Conservation (phyloP, 1,284 basidiomycete species). For the Austroboletus olivaceoglutinosus region DNA sequence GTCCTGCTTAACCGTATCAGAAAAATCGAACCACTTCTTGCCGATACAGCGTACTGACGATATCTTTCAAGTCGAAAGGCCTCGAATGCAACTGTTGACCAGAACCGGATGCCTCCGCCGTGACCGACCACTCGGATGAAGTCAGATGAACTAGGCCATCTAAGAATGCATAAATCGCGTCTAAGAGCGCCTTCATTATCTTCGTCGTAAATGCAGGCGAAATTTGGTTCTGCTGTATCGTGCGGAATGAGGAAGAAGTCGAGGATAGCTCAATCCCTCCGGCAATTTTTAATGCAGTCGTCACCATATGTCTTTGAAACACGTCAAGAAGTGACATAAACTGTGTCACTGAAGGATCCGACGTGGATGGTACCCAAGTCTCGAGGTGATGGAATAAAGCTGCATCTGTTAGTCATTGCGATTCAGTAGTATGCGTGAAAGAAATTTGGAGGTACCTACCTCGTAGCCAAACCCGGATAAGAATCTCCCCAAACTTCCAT, state of each 20-base stretch:
- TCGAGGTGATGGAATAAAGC: slow-evolving; percentile 84
- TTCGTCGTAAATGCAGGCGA: slow-evolving; percentile 60
- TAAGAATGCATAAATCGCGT: slow-evolving; percentile 84
- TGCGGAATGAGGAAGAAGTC: slow-evolving; percentile 41
- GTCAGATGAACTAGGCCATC: slow-evolving; percentile 88
- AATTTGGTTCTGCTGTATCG: slow-evolving; percentile 57
- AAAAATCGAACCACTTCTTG: neutral
- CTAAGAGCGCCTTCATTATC: slow-evolving; percentile 86
- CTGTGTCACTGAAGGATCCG: slow-evolving; percentile 57
- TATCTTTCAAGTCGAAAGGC: slow-evolving; percentile 52
- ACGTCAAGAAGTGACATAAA: slow-evolving; percentile 75
- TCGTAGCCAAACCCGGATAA: slow-evolving; percentile 80
- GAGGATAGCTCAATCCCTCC: slow-evolving; percentile 68
- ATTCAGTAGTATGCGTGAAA: slow-evolving; percentile 2
- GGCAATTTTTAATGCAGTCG: slow-evolving; percentile 80
- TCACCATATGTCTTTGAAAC: slow-evolving; percentile 83
- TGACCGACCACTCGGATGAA: slow-evolving; percentile 64
- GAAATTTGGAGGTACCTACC: slow-evolving; percentile 45
- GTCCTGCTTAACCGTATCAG: slow-evolving; percentile 52
- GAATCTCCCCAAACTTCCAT: slow-evolving; percentile 86
- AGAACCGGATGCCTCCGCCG: slow-evolving; percentile 30
- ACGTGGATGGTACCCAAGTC: slow-evolving; percentile 70
- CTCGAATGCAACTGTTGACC: slow-evolving; percentile 14
- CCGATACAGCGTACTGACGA: slow-evolving; percentile 43
- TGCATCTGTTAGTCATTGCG: slow-evolving; percentile 62